Conservation (phyloP, 2,329 filamentous ascomycete genomes). For the Cordyceps cateniannulata region DNA sequence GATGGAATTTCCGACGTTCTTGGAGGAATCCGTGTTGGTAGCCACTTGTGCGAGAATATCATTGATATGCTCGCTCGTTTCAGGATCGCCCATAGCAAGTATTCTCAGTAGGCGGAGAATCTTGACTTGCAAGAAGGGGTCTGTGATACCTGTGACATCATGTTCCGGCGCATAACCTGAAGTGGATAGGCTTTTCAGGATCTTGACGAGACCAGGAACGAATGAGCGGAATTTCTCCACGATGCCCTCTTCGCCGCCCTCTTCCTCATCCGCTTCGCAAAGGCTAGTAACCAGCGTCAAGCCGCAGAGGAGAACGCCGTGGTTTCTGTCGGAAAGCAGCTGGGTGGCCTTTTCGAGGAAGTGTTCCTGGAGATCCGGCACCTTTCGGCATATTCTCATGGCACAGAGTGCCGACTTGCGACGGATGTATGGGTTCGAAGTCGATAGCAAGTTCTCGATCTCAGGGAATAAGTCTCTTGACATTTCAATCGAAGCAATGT, state of each 20-base stretch:
- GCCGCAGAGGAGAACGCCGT: constrained; percentile 89
- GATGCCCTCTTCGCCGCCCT: constrained; percentile 82
- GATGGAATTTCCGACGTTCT: constrained; percentile 98
- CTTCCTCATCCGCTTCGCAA: constrained; percentile 90
- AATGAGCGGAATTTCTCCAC: constrained; percentile 86
- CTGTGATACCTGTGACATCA: constrained; percentile 95
- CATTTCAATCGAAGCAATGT: constrained; percentile 98
- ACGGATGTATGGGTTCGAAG: constrained; percentile 95
- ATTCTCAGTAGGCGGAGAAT: constrained; percentile 82
- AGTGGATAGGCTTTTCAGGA: constrained; percentile 83
- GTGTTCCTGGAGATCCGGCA: constrained; percentile 94
- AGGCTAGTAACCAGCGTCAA: constrained; percentile 85
- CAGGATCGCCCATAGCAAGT: constrained; percentile 75
- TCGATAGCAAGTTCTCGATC: constrained; percentile 86
- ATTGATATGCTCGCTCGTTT: constrained; percentile 95
- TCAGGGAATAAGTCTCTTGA: constrained; percentile 94
- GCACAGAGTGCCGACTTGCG: constrained; percentile 97
- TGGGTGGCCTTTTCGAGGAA: constrained; percentile 91
- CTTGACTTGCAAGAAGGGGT: constrained; percentile 97
- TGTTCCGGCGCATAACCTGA: constrained; percentile 97
- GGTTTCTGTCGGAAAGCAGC: constrained; percentile 85
- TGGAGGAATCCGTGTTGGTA: constrained; percentile 95
- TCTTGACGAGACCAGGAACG: constrained; percentile 79
- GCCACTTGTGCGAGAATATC: constrained; percentile 96
- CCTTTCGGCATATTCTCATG: constrained; percentile 97